Conservation (phyloP, 2,329 filamentous ascomycete genomes). For the Colletotrichum sp. region DNA sequence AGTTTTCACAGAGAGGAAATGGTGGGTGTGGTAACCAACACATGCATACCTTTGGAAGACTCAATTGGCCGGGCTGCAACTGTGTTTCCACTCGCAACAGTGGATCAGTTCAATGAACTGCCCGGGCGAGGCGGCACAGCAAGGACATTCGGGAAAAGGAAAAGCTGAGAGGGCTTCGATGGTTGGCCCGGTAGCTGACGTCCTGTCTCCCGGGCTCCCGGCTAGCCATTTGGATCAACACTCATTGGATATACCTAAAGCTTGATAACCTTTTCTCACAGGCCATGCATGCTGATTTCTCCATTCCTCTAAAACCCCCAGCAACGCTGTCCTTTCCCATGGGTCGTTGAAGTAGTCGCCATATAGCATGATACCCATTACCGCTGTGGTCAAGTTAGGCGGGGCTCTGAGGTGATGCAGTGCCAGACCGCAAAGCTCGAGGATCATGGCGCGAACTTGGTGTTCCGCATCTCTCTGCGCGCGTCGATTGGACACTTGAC, state of each 20-base stretch:
- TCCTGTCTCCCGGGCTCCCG: too few species aligned
- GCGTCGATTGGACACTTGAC: slow-evolving; percentile 28
- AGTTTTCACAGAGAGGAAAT: background rate
- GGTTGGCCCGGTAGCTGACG: too few species aligned
- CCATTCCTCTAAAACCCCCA: slow-evolving; percentile 48
- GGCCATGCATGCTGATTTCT: slow-evolving; percentile 46
- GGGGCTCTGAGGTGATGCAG: slow-evolving; percentile 41
- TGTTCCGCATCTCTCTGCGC: slow-evolving; percentile 38
- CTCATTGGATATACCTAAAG: background rate
- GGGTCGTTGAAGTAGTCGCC: slow-evolving; percentile 45
- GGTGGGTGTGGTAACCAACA: background rate
- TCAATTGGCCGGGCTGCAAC: background rate
- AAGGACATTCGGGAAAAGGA: background rate
- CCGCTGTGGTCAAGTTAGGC: slow-evolving; percentile 41
- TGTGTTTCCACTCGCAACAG: background rate
- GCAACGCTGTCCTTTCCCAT: slow-evolving; percentile 40
- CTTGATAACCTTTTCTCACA: slow-evolving; percentile 29
- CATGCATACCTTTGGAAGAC: background rate
- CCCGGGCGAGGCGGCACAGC: background rate
- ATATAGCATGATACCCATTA: slow-evolving; percentile 45
- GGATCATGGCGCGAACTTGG: slow-evolving; percentile 39
- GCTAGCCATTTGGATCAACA: too few species aligned
- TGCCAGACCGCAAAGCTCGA: slow-evolving; percentile 44
- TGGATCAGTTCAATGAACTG: background rate
- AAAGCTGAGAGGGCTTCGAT: background rate